These are phyloP conservation scores for Naganishia kalamii DNA, from an alignment of 768 basidiomycete genomes.

Conservation along the genomic window DNA sequence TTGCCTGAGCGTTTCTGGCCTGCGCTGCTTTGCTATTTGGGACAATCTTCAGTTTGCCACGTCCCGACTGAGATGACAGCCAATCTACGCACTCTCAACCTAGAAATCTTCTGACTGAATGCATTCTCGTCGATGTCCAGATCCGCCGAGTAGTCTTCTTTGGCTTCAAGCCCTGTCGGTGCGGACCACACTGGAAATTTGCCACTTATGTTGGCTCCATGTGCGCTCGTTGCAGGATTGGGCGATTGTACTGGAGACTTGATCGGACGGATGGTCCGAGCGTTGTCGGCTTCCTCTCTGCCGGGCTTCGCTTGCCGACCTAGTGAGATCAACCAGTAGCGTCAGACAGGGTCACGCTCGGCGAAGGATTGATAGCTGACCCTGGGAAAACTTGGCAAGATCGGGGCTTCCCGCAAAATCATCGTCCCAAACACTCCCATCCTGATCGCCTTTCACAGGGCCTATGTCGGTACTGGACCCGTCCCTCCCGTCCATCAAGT, in stretches of 20 bases:
- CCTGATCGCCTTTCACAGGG: slow-evolving; percentile 22
- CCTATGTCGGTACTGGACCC: not conserved
- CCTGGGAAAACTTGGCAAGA: slow-evolving; percentile 71
- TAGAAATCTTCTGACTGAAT: slow-evolving; percentile 13
- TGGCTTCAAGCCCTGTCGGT: not conserved
- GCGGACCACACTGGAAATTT: not conserved
- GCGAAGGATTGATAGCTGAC: slow-evolving; percentile 40
- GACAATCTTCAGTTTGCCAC: too few species aligned
- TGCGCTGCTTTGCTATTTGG: too few species aligned
- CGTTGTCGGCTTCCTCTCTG: slow-evolving; percentile 43
- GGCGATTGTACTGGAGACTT: slow-evolving; percentile 4
- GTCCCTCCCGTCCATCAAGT: not conserved
- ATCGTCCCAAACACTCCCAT: slow-evolving; percentile 89
- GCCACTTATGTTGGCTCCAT: not conserved
- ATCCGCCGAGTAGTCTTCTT: slow-evolving; percentile 10
- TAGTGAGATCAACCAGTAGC: not conserved
- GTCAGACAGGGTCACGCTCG: not conserved
- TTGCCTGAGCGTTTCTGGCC: not conserved
- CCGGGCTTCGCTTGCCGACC: not conserved
- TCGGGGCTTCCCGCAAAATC: slow-evolving; percentile 91
- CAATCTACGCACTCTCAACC: not conserved
- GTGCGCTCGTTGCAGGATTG: not conserved
- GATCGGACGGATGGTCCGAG: slow-evolving; percentile 18
- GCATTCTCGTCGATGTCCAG: not conserved
- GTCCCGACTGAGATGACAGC: not conserved